Evolutionary conservation across 441 rosid species (phyloP), one percentile per base, ranked within the genome.

Genomic region (Eruca vesicaria): DNA sequence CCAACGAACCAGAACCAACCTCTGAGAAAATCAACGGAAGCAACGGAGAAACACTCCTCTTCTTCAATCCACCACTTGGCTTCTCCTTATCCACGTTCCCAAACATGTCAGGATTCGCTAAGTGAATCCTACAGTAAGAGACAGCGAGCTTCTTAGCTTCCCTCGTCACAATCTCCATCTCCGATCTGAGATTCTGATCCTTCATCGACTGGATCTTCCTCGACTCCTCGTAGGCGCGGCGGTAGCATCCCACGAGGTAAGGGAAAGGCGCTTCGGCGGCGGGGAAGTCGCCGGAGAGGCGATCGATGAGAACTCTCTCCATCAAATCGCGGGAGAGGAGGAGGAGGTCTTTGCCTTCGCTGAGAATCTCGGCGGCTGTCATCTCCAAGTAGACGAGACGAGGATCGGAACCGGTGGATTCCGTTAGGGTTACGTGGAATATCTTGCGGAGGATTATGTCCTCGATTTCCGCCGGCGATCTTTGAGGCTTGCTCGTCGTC

Each of bases 341-440:
- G 63, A 71, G 80, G 71, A 94, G 77, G 14, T 84, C 87, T 69
- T 81, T 89, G 18, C 94, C 91, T 85, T 96, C 97, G 82, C 99
- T 94, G 71, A 96, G 96, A 81, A 96, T 81, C 86, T 92, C 99
- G 6, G 98, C 97, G 1, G 98, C 99, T 0, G 96, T 84, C 86
- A 88, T 81, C 82, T 89, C 96, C 50, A 94, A 76, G 81, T 94
- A 89, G 29, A 86, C 86, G 36, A 85, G 28, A 45, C 90, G 82
- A 5, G 91, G 77, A 83, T 92, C 97, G 32, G 84, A 7, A 6
- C 33, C 81, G 21, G 50, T 38, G 15, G 88, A 69, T 14, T 86
- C 88, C 14, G 79, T 64, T 65, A 96, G 90, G 63, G 92, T 85
- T 36, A 92, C 80, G 31, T 84, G 83, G 67, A 94, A 75, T 76